Conservation (phyloP, 2,329 filamentous ascomycete species). For the Fusarium tuaranense region DNA sequence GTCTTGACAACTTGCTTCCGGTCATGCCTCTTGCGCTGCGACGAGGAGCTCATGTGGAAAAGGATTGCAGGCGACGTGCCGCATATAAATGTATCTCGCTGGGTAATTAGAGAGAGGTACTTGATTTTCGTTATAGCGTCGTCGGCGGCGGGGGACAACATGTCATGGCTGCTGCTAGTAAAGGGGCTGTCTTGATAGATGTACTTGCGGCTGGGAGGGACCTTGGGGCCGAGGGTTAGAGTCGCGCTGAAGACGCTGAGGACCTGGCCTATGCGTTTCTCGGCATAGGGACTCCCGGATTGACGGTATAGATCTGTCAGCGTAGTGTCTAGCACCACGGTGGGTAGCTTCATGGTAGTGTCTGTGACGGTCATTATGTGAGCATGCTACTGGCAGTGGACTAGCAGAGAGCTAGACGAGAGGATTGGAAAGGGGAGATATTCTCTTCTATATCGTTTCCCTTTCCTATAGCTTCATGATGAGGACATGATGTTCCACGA, state of each 20-base stretch:
- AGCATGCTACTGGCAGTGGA: background rate
- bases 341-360: constrained; percentile 40
- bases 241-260: constrained; percentile 45
- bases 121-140: constrained; percentile 45
- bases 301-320: constrained; percentile 50
- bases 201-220: constrained; percentile 51
- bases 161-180: constrained; percentile 38
- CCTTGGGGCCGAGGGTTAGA: constrained; percentile 40
- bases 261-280: constrained; percentile 47
- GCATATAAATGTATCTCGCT: constrained; percentile 52
- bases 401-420: background rate
- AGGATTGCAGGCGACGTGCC: constrained; percentile 43
- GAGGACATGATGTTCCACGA: too few species aligned
- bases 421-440: background rate
- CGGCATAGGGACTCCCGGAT: constrained; percentile 34
- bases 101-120: constrained; percentile 51
- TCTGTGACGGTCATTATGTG: constrained; percentile 7
- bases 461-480: too few species aligned
- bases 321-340: constrained; percentile 49
- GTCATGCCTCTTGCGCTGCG: constrained; percentile 42
- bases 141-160: constrained; percentile 12
- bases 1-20: constrained; percentile 47
- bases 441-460: background rate
- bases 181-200: constrained; percentile 52
- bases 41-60: constrained; percentile 44